Evolutionary conservation across 1,284 basidiomycete species (phyloP).

Genomic region (Fomitopsis schrenkii): DNA sequence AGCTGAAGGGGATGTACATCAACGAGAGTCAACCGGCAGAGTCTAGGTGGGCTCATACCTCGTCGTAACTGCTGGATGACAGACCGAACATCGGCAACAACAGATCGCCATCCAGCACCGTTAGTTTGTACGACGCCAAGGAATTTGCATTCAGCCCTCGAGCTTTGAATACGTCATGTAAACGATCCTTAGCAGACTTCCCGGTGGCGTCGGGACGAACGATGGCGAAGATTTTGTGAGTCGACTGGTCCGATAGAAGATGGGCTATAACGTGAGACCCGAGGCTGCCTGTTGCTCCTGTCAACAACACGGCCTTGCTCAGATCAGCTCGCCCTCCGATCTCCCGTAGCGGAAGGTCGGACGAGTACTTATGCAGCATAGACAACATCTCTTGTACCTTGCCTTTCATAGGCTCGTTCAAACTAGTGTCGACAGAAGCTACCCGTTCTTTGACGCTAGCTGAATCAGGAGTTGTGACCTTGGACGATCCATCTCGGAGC

Average conservation of each 20-base stretch:
- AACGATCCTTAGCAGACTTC: constrained; percentile 1
- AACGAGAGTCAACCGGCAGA: too few relatives aligned
- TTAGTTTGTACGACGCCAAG: constrained; percentile 26
- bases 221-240: too few relatives aligned
- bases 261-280: too few relatives aligned
- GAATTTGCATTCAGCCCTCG: constrained; percentile 16
- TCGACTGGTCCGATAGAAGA: too few relatives aligned
- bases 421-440: constrained; percentile 23
- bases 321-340: too few relatives aligned
- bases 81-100: constrained; percentile 27
- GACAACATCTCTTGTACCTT: constrained; percentile 23
- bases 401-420: constrained; percentile 9
- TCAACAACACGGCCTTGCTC: too few relatives aligned
- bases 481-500: neutral
- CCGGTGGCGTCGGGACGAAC: too few relatives aligned
- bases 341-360: neutral
- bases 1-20: constrained; percentile 8
- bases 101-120: constrained; percentile 31
- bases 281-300: too few relatives aligned
- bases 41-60: constrained; percentile 15
- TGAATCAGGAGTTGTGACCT: constrained; percentile 5
- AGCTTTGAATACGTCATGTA: constrained; percentile 4
- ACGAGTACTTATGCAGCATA: constrained; percentile 28
- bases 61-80: constrained; percentile 19
- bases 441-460: constrained; percentile 13